A percentile compares a stretch with the other conserved stretches of the same genome.
phyloP scores from a whole-genome alignment of 768 basidiomycete species.

The Russula brevipes region DNA sequence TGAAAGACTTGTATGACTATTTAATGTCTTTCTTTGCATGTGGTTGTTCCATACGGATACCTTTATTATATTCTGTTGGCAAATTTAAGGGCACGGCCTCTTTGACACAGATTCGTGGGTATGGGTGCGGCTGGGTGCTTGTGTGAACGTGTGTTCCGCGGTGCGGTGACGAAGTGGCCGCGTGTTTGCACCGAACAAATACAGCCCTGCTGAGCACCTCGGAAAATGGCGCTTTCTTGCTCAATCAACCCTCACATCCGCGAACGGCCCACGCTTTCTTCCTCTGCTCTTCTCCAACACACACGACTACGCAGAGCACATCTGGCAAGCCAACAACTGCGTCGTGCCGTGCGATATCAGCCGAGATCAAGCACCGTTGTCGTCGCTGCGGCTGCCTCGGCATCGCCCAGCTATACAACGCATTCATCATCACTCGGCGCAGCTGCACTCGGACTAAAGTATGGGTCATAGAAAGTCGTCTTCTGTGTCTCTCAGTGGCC shows the following conservation, averaged over 20 bases:
- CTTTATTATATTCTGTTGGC: conserved; percentile 4
- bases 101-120: no score
- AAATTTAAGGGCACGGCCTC: not conserved
- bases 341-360: conserved; percentile 59
- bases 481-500: conserved; percentile 10
- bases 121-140: no score
- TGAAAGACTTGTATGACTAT: conserved; percentile 20
- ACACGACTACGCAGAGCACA: conserved; percentile 1
- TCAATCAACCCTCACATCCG: conserved; percentile 20
- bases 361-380: conserved; percentile 46
- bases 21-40: not conserved
- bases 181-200: conserved; percentile 24
- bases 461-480: conserved; percentile 17
- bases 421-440: not conserved
- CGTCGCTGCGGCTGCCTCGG: not conserved
- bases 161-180: not conserved
- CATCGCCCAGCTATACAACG: not conserved
- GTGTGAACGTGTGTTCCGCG: not conserved
- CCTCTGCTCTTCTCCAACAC: conserved; percentile 7
- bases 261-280: conserved; percentile 5
- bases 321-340: conserved; percentile 49
- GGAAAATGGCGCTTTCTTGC: conserved; percentile 22
- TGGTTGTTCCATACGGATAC: conserved; percentile 10
- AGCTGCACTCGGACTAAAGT: not conserved
- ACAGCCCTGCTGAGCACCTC: conserved; percentile 13